Evolutionary conservation across 352 stramenopile species (phyloP).

Genomic region (Pythium coloratum): DNA sequence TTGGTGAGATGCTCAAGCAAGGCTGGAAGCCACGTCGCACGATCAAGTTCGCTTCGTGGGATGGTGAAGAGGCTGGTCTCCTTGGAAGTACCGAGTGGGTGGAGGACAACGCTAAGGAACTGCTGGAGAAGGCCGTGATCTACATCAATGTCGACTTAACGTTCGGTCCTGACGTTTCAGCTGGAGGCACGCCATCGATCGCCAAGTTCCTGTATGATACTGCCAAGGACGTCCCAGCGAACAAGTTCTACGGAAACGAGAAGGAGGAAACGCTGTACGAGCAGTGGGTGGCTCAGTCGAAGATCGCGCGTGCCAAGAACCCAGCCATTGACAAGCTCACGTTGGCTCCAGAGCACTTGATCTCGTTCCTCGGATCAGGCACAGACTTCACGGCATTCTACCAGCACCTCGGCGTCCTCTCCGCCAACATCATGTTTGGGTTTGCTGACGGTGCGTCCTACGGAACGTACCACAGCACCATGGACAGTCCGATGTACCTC

Average conservation of each 20-base stretch:
- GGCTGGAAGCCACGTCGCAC: conserved; percentile 71
- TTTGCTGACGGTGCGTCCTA: conserved; percentile 46
- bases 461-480: conserved; percentile 77
- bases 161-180: conserved; percentile 44
- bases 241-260: conserved; percentile 35
- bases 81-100: conserved; percentile 81
- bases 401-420: conserved; percentile 83
- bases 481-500: conserved; percentile 64
- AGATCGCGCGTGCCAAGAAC: background rate
- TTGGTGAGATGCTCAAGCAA: conserved; percentile 59
- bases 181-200: conserved; percentile 65
- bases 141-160: conserved; percentile 88
- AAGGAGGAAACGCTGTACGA: conserved; percentile 39
- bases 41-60: conserved; percentile 82
- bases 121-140: conserved; percentile 56
- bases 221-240: conserved; percentile 54
- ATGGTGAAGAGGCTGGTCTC: conserved; percentile 84
- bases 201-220: conserved; percentile 53
- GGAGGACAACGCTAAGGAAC: conserved; percentile 53
- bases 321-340: conserved; percentile 26
- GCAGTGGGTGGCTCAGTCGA: conserved; percentile 27
- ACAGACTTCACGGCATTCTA: conserved; percentile 85
- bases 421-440: conserved; percentile 48
- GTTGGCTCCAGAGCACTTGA: conserved; percentile 44
- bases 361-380: conserved; percentile 62